A percentile compares a stretch with the other conserved stretches of the same genome.
phyloP scores from a whole-genome alignment of 805 yeast species.

The Saccharomycopsis olivae region DNA sequence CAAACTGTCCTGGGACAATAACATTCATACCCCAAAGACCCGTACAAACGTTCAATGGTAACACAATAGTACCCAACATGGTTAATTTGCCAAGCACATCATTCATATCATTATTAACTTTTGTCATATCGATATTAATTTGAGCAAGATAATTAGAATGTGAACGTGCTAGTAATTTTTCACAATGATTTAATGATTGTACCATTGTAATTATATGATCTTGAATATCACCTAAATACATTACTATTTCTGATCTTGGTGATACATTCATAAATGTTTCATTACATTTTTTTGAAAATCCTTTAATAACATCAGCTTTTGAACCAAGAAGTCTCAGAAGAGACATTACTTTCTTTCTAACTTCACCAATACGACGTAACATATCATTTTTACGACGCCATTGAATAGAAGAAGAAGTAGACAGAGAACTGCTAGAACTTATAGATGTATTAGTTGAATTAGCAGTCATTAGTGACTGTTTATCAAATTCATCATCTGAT shows the following conservation, averaged over 20 bases:
- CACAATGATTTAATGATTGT: constrained; percentile 88
- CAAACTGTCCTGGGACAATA: constrained; percentile 83
- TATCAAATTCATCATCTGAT: not conserved
- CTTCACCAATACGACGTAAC: constrained; percentile 90
- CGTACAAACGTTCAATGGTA: constrained; percentile 90
- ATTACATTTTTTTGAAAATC: constrained; percentile 82
- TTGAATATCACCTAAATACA: constrained; percentile 94
- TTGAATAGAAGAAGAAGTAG: constrained; percentile 39
- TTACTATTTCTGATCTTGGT: constrained; percentile 66
- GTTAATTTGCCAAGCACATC: constrained; percentile 93
- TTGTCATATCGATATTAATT: constrained; percentile 94
- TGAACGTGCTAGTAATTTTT: constrained; percentile 81
- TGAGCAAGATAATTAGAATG: constrained; percentile 96
- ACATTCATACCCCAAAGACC: constrained; percentile 99
- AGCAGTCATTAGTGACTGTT: not conserved
- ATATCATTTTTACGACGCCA: constrained; percentile 94
- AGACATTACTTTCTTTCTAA: constrained; percentile 90
- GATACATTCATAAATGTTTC: constrained; percentile 28
- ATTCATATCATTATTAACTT: constrained; percentile 92
- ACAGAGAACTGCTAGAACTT: constrained; percentile 20
- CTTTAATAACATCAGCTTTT: constrained; percentile 94
- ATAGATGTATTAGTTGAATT: not conserved
- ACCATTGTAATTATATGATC: constrained; percentile 98
- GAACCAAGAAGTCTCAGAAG: constrained; percentile 73
- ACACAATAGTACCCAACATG: constrained; percentile 88